Percentiles rank a stretch among this genome's conserved stretches.
Evolutionary conservation across 441 rosid genomes (phyloP).

Genomic region (Macaranga tanarius): DNA sequence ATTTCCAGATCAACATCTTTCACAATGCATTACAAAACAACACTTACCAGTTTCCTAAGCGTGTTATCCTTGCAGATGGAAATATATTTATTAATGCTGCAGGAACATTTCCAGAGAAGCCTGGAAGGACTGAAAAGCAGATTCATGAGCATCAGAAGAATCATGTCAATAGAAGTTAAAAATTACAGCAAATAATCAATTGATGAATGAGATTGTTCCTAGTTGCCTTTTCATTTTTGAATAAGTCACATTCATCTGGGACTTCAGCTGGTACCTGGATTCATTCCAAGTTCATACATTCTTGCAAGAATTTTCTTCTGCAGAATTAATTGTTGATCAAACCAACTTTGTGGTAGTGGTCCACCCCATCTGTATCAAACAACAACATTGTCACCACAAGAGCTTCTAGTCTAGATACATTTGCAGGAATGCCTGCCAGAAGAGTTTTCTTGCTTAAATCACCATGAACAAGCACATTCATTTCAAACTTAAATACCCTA

Average conservation of each 20-base stretch:
- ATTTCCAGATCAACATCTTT: not conserved
- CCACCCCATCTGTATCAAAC: slow-evolving; percentile 64
- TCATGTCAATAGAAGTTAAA: slow-evolving; percentile 3
- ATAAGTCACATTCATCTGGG: too few species aligned
- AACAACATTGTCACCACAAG: slow-evolving; percentile 2
- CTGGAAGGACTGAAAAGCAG: slow-evolving; percentile 62
- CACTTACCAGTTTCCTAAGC: slow-evolving; percentile 68
- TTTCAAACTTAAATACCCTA: not conserved
- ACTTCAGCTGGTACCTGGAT: slow-evolving; percentile 49
- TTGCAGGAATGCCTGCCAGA: not conserved
- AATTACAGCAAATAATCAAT: not conserved
- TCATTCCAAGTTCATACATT: slow-evolving; percentile 78
- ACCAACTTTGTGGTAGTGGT: slow-evolving; percentile 70
- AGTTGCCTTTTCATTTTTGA: not conserved
- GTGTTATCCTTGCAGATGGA: slow-evolving; percentile 69
- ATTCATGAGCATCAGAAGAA: slow-evolving; percentile 20
- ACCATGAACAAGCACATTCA: not conserved
- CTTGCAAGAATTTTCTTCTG: slow-evolving; percentile 64
- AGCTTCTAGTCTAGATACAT: slow-evolving; percentile 13
- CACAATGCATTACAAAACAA: slow-evolving; percentile 16
- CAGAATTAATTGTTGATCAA: slow-evolving; percentile 52
- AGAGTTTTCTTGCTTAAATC: slow-evolving; percentile 15
- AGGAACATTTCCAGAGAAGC: slow-evolving; percentile 74
- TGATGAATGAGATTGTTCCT: not conserved
- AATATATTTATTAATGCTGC: slow-evolving; percentile 48